Conservation (phyloP, 176 grass and related monocot genomes). For the Chloris gayana region DNA sequence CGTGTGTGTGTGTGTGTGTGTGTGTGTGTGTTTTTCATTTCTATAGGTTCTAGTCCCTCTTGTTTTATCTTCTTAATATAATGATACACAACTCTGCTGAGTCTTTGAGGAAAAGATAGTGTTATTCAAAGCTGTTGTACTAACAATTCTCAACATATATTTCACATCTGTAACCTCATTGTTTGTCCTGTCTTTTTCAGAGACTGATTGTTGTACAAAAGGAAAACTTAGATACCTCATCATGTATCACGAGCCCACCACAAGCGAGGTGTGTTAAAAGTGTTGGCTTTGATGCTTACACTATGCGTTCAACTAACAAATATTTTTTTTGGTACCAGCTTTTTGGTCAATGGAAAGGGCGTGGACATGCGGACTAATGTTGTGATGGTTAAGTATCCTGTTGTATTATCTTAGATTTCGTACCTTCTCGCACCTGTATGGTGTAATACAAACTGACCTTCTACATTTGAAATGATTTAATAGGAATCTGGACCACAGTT, state of each 20-base stretch:
- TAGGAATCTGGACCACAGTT: constrained; percentile 90
- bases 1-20: too few species aligned
- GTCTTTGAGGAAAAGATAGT: too few species aligned
- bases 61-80: too few species aligned
- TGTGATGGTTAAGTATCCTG: constrained; percentile 61
- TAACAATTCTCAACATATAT: background rate
- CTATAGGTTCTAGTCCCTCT: too few species aligned
- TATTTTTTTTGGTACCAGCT: constrained; percentile 50
- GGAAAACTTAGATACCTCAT: constrained; percentile 80
- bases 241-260: constrained; percentile 73
- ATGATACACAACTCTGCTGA: too few species aligned
- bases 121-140: background rate
- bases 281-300: constrained; percentile 3
- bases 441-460: constrained; percentile 13
- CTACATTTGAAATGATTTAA: constrained; percentile 22
- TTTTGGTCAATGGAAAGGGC: constrained; percentile 90
- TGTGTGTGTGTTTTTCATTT: too few species aligned
- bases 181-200: constrained; percentile 44
- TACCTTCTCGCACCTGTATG: constrained; percentile 9
- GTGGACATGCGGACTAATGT: constrained; percentile 87
- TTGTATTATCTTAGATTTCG: background rate
- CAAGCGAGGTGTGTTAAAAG: constrained; percentile 75
- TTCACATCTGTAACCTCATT: constrained; percentile 11
- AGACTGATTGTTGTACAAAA: constrained; percentile 76
- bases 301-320: constrained; percentile 27